Conservation (phyloP, 176 grass and related monocot species). For the Hordeum marinum region DNA sequence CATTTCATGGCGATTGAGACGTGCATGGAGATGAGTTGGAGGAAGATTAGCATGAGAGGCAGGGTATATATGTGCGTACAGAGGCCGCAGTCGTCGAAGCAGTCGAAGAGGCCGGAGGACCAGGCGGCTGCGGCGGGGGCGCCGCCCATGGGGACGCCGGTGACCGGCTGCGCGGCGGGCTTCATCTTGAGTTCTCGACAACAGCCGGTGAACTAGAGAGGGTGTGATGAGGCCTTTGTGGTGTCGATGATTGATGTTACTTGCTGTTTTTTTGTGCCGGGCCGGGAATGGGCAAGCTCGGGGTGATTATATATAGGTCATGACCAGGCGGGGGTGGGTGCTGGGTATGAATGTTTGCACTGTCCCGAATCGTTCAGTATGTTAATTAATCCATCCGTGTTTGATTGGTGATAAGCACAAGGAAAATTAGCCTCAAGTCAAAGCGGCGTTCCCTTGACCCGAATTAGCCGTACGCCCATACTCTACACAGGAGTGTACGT, state of each 20-base stretch:
- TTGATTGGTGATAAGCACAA: background rate
- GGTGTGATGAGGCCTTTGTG: background rate
- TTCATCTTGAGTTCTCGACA: background rate
- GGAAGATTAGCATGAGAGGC: too few species aligned
- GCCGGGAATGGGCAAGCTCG: background rate
- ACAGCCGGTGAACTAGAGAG: background rate
- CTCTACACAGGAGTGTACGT: background rate
- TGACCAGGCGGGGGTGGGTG: too few species aligned
- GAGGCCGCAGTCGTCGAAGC: conserved; percentile 50
- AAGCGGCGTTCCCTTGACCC: background rate
- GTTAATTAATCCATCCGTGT: background rate
- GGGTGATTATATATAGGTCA: background rate
- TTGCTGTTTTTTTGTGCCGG: background rate
- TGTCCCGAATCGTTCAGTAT: background rate
- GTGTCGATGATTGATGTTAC: background rate
- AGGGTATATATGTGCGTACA: background rate
- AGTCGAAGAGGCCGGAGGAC: conserved; percentile 60
- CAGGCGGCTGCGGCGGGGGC: background rate
- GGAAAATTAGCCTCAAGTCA: background rate
- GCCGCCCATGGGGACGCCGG: background rate
- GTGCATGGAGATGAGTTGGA: too few species aligned
- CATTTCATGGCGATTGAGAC: background rate
- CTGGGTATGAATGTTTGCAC: background rate
- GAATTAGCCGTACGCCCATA: background rate
- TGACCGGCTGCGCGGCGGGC: background rate